Evolutionary conservation across 352 stramenopile genomes (phyloP).

Genomic region (Halophytophthora polymorphica): DNA sequence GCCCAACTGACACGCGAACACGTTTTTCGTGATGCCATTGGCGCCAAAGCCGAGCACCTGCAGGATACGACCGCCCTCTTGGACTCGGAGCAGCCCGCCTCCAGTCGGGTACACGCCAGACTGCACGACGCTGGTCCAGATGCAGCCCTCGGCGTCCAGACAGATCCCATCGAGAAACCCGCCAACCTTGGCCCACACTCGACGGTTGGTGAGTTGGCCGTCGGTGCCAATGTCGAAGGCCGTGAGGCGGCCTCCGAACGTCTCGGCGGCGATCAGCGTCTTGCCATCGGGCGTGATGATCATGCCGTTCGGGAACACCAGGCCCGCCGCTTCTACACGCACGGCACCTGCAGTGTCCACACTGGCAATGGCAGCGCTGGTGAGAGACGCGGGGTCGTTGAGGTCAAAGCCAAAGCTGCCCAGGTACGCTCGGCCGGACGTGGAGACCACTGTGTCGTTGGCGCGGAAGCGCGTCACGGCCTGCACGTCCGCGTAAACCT

Average conservation of each 20-base stretch:
- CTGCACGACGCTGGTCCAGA: conserved; percentile 57
- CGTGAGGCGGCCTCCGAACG: conserved; percentile 46
- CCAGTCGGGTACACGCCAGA: conserved; percentile 44
- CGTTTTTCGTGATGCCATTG: conserved; percentile 47
- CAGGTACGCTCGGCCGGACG: conserved; percentile 42
- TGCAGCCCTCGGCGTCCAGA: conserved; percentile 61
- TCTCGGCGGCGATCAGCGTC: conserved; percentile 70
- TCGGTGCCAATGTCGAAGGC: conserved; percentile 62
- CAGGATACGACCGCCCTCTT: conserved; percentile 52
- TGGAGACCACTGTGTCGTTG: conserved; percentile 66
- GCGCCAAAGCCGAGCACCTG: conserved; percentile 56
- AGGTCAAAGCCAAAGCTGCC: conserved; percentile 69
- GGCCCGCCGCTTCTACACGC: conserved; percentile 45
- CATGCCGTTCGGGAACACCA: conserved; percentile 72
- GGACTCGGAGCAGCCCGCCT: conserved; percentile 49
- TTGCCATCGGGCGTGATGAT: conserved; percentile 71
- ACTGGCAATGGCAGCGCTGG: conserved; percentile 58
- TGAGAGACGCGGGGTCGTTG: conserved; percentile 22
- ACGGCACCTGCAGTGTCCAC: conserved; percentile 39
- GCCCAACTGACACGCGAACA: conserved; percentile 63
- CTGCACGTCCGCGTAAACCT: conserved; percentile 51
- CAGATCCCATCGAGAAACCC: conserved; percentile 55
- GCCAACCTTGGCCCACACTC: conserved; percentile 54
- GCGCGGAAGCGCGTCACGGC: conserved; percentile 43
- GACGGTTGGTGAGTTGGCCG: conserved; percentile 43